phyloP scores from a whole-genome alignment of 768 basidiomycete genomes.

The Multifurca ochricompacta region DNA sequence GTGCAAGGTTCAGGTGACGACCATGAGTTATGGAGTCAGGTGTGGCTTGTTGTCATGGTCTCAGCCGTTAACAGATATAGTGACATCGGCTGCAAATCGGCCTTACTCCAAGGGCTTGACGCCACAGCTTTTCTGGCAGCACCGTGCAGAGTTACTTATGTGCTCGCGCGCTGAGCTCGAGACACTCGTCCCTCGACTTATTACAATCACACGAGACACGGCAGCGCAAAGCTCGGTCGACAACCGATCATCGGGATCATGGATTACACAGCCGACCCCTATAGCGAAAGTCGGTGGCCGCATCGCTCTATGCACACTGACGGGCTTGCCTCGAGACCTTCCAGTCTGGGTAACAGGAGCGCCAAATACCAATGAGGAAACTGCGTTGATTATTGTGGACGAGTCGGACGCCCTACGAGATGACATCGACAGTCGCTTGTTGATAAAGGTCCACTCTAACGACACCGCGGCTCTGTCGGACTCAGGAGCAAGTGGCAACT shows the following conservation, averaged over 20 bases:
- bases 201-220: slow-evolving; percentile 4
- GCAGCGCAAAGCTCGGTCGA: neutral
- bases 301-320: slow-evolving; percentile 34
- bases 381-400: slow-evolving; percentile 29
- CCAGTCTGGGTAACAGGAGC: slow-evolving; percentile 2
- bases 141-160: slow-evolving; percentile 42
- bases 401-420: neutral
- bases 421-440: neutral
- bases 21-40: slow-evolving; percentile 84
- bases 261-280: slow-evolving; percentile 25
- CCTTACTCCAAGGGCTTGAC: slow-evolving; percentile 87
- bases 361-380: neutral
- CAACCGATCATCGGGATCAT: neutral
- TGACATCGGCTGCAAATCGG: too few relatives aligned
- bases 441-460: neutral
- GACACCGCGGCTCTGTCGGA: neutral
- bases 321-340: slow-evolving; percentile 25
- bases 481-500: neutral
- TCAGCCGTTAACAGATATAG: neutral
- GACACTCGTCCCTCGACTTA: slow-evolving; percentile 31
- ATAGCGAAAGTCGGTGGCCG: slow-evolving; percentile 34
- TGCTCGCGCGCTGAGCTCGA: slow-evolving; percentile 44
- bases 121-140: slow-evolving; percentile 61
- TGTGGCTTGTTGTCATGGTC: slow-evolving; percentile 26
- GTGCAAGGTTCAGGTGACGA: slow-evolving; percentile 95